Evolutionary conservation across 768 basidiomycete genomes (phyloP), one percentile per base, ranked within the genome.

Genomic region (Pisolithus marmoratus): DNA sequence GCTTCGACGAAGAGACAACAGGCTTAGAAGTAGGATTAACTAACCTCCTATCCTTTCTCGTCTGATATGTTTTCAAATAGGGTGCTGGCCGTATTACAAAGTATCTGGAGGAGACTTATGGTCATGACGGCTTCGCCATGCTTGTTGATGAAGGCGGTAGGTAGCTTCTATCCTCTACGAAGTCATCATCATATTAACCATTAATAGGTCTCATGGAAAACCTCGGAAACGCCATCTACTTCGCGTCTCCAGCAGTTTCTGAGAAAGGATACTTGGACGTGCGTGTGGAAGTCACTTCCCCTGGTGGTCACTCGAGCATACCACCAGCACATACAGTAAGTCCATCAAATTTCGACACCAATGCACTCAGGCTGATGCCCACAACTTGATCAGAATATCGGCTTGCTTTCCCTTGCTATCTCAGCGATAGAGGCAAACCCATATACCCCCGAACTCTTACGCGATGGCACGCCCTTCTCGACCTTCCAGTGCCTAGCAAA

Each of bases 281-380:
- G 19, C 70, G 69, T 15, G 71, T 90, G 19, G 76, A 81, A 50
- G 80, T 91, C 5, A 67, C 75, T 6, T 71, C 83, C 0, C 73
- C 81, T 0, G 90, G 90, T 8, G 90, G 90, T 0, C 92, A 92
- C 66, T 90, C 90, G 0, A 85, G 84, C 58, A 72, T 90, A n/a
- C 92, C 90, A 9, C 87, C 87, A 9, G 59, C 68, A 0, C 90
- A 94, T 60, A 94, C 90, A 0, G 85, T 80, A 65, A 57, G 73
- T 56, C 72, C 4, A 6, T 5, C 15, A 19, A 24, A 20, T 40
- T 11, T n/a, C 24, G 17, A n/a, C 27, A 14, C 20, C 36, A 34
- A 26, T 31, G 26, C 55, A 5, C 15, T 41, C 14, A 14, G 11
- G 26, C 31, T 47, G 31, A 47, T 34, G 5, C 3, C 20, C 6